A percentile compares a stretch with the other conserved stretches of the same genome.
Conservation (phyloP, 305 asterid genomes). For the Solanum aculeatissimum region DNA sequence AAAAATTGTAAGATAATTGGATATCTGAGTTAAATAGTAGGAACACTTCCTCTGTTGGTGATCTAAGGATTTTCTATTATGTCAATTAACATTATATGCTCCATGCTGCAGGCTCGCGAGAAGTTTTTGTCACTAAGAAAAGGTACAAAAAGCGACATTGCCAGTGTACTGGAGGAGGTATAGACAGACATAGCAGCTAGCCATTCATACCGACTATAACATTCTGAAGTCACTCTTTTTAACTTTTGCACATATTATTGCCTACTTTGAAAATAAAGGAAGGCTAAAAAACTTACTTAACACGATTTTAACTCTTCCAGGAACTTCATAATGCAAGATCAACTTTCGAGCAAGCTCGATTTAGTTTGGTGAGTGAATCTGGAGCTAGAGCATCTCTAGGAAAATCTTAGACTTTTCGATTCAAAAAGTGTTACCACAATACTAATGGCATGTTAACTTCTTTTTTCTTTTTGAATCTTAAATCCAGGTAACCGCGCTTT, state of each 20-base stretch:
- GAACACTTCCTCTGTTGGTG: background rate
- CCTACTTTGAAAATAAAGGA: background rate
- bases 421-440: background rate
- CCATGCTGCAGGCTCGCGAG: constrained; percentile 76
- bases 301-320: constrained; percentile 34
- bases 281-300: constrained; percentile 2
- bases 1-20: background rate
- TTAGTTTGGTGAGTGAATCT: constrained; percentile 58
- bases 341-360: constrained; percentile 95
- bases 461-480: constrained; percentile 6
- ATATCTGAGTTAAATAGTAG: background rate
- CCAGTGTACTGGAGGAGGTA: constrained; percentile 89
- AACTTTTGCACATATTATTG: background rate
- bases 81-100: background rate
- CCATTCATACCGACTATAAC: background rate
- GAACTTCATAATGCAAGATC: constrained; percentile 94
- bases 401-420: background rate
- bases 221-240: background rate
- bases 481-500: constrained; percentile 78
- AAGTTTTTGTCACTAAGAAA: constrained; percentile 88
- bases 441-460: background rate
- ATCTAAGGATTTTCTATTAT: background rate
- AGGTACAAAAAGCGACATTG: constrained; percentile 88
- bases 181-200: background rate
- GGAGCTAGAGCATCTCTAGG: background rate